Percentiles rank a stretch among this genome's conserved stretches.
Evolutionary conservation across 345 rosid genomes (phyloP).

Genomic region (Cardamine chenopodiifolia): DNA sequence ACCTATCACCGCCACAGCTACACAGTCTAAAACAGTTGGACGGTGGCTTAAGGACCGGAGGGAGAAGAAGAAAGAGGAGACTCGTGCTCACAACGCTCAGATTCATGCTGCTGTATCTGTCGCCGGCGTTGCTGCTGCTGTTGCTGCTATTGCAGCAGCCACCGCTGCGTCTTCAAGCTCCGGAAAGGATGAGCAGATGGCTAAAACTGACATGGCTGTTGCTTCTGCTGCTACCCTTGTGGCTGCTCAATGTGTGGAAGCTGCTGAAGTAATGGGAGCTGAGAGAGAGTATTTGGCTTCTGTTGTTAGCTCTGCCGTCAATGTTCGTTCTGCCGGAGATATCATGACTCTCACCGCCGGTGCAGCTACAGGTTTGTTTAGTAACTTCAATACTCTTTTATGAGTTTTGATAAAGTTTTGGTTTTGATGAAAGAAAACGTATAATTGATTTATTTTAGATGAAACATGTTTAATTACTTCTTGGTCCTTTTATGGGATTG

Average conservation of each 20-base stretch:
- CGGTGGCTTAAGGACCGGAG: slow-evolving; percentile 82
- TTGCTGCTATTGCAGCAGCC: slow-evolving; percentile 85
- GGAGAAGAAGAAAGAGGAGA: slow-evolving; percentile 89
- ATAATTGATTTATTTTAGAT: background rate
- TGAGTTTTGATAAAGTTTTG: background rate
- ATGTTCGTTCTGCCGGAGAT: slow-evolving; percentile 79
- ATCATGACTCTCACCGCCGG: slow-evolving; percentile 87
- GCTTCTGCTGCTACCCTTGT: slow-evolving; percentile 85
- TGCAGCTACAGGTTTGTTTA: slow-evolving; percentile 85
- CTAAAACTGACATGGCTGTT: slow-evolving; percentile 82
- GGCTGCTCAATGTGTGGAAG: slow-evolving; percentile 88
- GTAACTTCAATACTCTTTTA: background rate
- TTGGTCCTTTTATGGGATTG: background rate
- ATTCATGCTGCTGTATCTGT: slow-evolving; percentile 83
- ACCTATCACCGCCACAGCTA: slow-evolving; percentile 38
- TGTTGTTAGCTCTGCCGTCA: slow-evolving; percentile 77
- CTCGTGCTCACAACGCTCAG: slow-evolving; percentile 82
- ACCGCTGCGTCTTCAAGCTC: slow-evolving; percentile 67
- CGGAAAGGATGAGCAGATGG: slow-evolving; percentile 83
- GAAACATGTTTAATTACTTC: background rate
- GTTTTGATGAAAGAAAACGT: background rate
- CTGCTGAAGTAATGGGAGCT: slow-evolving; percentile 89
- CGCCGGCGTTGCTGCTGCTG: slow-evolving; percentile 84
- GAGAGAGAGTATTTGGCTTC: slow-evolving; percentile 82
- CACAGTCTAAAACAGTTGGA: slow-evolving; percentile 79